Percentiles rank a stretch among this genome's conserved stretches.
Evolutionary conservation across 805 yeast species (phyloP).

Genomic region (Ogataea naganishii): DNA sequence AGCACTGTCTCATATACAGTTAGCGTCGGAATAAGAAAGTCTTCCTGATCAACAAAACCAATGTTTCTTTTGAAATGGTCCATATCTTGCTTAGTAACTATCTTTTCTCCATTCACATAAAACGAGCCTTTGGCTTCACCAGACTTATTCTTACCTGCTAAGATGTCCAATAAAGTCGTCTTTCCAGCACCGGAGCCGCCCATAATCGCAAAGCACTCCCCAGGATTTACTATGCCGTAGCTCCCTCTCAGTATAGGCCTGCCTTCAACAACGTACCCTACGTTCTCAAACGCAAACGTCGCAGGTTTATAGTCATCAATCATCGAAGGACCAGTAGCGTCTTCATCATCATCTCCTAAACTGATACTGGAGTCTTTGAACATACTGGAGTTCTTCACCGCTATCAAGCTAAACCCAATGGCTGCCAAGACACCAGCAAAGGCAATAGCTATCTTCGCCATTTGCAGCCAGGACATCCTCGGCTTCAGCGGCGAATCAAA

Average conservation of each 20-base stretch:
- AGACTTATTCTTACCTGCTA: constrained; percentile 80
- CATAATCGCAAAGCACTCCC: constrained; percentile 91
- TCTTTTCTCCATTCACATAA: constrained; percentile 61
- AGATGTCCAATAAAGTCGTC: constrained; percentile 83
- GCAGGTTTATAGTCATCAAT: constrained; percentile 58
- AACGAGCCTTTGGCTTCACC: constrained; percentile 65
- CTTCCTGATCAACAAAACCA: constrained; percentile 97
- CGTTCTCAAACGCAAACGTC: constrained; percentile 64
- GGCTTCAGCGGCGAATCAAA: constrained; percentile 57
- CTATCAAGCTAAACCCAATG: constrained; percentile 33
- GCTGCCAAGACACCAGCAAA: constrained; percentile 33
- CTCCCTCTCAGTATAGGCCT: constrained; percentile 51
- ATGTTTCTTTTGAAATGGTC: constrained; percentile 54
- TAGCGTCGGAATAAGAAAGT: constrained; percentile 78
- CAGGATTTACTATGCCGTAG: constrained; percentile 74
- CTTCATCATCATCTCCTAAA: constrained; percentile 19
- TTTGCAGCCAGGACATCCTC: constrained; percentile 33
- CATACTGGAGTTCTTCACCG: constrained; percentile 53
- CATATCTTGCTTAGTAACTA: constrained; percentile 17
- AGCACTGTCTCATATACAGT: constrained; percentile 95
- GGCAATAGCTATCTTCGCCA: constrained; percentile 37
- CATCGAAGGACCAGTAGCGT: constrained; percentile 25
- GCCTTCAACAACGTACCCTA: constrained; percentile 50
- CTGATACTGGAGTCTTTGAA: constrained; percentile 28
- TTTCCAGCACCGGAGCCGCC: constrained; percentile 99